Evolutionary conservation across 2,329 filamentous ascomycete genomes (phyloP).

Genomic region (Alternaria arborescens): DNA sequence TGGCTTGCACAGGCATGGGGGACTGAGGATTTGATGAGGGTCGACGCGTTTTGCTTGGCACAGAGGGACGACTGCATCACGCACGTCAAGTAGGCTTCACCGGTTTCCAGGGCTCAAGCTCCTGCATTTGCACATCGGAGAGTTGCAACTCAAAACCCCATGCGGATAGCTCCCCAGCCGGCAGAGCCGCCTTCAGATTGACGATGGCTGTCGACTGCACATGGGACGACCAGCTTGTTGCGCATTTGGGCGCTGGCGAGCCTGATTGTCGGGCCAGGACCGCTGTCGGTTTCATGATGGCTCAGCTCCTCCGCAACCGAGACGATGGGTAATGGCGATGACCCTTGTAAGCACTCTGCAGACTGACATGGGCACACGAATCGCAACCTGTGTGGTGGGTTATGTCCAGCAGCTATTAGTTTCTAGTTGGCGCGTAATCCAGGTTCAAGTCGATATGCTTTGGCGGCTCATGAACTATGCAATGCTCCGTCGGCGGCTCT

Average conservation of each 20-base stretch:
- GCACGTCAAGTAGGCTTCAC: constrained; percentile 26
- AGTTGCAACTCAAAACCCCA: constrained; percentile 5
- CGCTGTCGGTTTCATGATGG: constrained; percentile 23
- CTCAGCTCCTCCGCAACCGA: constrained; percentile 24
- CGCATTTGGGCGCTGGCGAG: constrained; percentile 29
- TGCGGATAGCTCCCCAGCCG: constrained; percentile 25
- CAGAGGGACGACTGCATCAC: constrained; percentile 19
- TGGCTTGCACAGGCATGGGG: constrained; percentile 8
- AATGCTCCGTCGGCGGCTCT: constrained; percentile 15
- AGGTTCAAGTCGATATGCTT: constrained; percentile 2
- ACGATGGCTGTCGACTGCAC: constrained; percentile 21
- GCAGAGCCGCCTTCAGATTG: constrained; percentile 33
- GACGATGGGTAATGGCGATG: constrained; percentile 20
- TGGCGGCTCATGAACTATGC: constrained; percentile 6
- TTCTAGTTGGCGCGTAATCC: constrained; percentile 16
- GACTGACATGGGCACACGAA: constrained; percentile 17
- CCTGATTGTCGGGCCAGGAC: constrained; percentile 29
- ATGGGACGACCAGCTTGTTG: constrained; percentile 21
- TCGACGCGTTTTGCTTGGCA: constrained; percentile 18
- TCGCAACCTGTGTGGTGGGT: constrained; percentile 11
- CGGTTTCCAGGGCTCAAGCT: constrained; percentile 22
- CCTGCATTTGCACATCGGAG: constrained; percentile 19
- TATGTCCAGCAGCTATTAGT: constrained; percentile 10
- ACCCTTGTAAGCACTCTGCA: constrained; percentile 10
- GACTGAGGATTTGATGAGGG: constrained; percentile 19